Base-by-base conservation (phyloP, 805 yeast species). In the Teunomyces gatunensis region DNA sequence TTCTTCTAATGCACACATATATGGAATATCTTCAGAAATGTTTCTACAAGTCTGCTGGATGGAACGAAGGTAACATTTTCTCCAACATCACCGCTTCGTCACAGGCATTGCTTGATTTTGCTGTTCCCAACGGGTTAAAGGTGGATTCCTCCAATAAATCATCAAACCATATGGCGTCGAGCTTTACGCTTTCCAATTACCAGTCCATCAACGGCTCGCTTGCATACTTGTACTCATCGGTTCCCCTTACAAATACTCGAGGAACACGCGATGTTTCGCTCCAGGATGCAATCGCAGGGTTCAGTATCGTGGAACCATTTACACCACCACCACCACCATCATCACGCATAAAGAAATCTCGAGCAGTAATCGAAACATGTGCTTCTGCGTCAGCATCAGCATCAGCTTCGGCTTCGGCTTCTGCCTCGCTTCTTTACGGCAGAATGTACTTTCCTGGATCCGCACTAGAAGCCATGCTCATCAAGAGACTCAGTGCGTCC, bases 371-470 rank as follows among this genome's bases (percentile, higher is more conserved):
- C 2, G 27, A 25, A 25, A 25, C 27, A 25, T 25, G 27, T 9
- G 27, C 27, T 25, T 25, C 27, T 3, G 27, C 27, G 11, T 25
- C 27, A 2, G 27, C 27, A 25, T 7, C 27, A 2, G 27, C 27
- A 9, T 25, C 27, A 6, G 27, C 27, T 2, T 25, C 27, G 2
- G 27, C 27, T 9, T 25, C 27, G 10, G 27, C 27, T 7, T 25
- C 27, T 7, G 27, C 27, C 10, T 70, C 83, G 0, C 69, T 92
- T 12, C 65, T 86, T 29, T 92, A 89, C 63, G 98, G 98, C 0
- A 74, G 92, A 53, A 79, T 94, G 83, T 87, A 85, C 58, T 83
- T 92, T 51, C 98, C 99, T 0, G 87, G 89, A 1, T 83, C 88
- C 13, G 84, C 86, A 6, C 68, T 94, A 2, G 98, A 92, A 64